Base-by-base conservation (phyloP, 306 rosid genomes). In the Cotoneaster glaucophyllus region DNA sequence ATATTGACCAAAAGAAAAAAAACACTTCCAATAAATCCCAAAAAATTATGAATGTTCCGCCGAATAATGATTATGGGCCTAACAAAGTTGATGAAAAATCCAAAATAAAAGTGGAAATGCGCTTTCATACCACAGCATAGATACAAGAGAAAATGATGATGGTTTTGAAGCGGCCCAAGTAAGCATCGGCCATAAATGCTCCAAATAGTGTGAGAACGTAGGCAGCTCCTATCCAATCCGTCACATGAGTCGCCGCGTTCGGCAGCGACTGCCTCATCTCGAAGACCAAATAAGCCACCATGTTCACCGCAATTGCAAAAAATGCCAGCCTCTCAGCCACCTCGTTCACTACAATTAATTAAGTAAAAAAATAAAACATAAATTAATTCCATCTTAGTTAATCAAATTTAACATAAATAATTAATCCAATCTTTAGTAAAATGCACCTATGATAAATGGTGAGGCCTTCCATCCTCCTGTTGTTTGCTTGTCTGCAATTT, bases 381-480 rank as follows among this genome's bases (percentile, higher is more conserved):
- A 34, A 44, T 15, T 9, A 25, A 31, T 7, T 11, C 41, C 31
- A 70, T 0, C 28, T 56, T 56, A 52, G 18, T 52, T 52, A 18
- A 52, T 6, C 9, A 41, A 41, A 9, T 9, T 41, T 41, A 52
- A 52, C 57, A 0, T 37, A 37, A 37, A 37, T 10, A 34, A 44
- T 28, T 9, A 25, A 31, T 7, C 7, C 41, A 43, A 70, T 0
- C 28, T n/a, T n/a, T 56, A 52, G 18, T 52, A 15, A 6, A 12
- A 31, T 15, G 11, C 65, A 85, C 90, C 80, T 64, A 89, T 89
- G 77, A 89, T 79, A 54, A 79, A 89, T 1, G 93, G 88, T 28
- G 88, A 80, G 44, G 93, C 93, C 82, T 81, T 86, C 91, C 89
- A 89, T 70, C 89, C 89, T 56, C 93, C 91, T 0, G 86, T 89